A percentile compares a stretch with the other conserved stretches of the same genome.
These are phyloP conservation scores for Tetraselmis striata DNA, from an alignment of 139 green algal species.

Conservation along the genomic window DNA sequence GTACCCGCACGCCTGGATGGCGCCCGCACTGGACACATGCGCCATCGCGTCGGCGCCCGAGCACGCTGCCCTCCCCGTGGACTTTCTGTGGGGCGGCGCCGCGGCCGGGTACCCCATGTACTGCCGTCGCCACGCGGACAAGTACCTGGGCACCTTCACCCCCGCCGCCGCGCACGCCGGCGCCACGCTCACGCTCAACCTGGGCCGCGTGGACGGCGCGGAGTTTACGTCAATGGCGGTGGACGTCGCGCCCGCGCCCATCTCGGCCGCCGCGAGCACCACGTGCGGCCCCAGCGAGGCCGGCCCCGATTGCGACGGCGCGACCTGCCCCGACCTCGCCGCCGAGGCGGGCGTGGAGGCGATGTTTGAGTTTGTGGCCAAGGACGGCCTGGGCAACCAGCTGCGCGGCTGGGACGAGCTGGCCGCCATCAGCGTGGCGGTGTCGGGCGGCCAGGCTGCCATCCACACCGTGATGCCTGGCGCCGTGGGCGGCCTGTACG, in stretches of 20 bases:
- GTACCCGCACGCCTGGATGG: background rate
- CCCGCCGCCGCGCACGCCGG: background rate
- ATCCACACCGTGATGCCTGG: background rate
- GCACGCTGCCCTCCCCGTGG: background rate
- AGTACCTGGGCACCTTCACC: slow-evolving; percentile 2
- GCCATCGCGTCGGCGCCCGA: background rate
- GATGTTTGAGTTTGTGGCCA: slow-evolving; percentile 4
- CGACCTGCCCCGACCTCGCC: background rate
- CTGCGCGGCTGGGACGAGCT: background rate
- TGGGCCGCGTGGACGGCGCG: background rate
- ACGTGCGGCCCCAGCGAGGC: background rate
- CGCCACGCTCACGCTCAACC: slow-evolving; percentile 4
- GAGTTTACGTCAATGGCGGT: background rate
- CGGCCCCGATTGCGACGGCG: background rate
- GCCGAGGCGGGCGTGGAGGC: slow-evolving; percentile 15
- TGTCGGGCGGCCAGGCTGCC: background rate
- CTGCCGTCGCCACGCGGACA: slow-evolving; percentile 5
- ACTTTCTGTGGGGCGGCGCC: background rate
- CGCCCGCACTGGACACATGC: background rate
- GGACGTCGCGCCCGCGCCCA: background rate
- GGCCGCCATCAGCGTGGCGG: background rate
- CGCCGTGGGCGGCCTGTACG: background rate
- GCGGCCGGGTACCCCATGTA: background rate
- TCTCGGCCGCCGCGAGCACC: background rate
- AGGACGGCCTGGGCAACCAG: slow-evolving; percentile 7